phyloP scores from a whole-genome alignment of 2,329 filamentous ascomycete species.

The Diaporthe citriasiana region DNA sequence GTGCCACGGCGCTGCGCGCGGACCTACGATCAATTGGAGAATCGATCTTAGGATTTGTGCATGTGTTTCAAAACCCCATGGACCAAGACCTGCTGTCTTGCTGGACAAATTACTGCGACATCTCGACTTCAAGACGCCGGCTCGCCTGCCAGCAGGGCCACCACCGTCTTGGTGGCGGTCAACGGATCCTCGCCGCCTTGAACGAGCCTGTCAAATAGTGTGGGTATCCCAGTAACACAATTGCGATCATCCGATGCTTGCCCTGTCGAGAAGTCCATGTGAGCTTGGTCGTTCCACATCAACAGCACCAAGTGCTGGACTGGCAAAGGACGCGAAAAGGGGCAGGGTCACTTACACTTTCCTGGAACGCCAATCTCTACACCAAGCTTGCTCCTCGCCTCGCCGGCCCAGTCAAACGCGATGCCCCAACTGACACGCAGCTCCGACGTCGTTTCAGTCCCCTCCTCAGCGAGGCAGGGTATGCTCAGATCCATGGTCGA shows the following conservation, averaged over 20 bases:
- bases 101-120: not conserved
- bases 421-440: slow-evolving; percentile 74
- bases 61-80: not conserved
- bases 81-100: not conserved
- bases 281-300: not conserved
- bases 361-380: slow-evolving; percentile 70
- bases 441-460: slow-evolving; percentile 53
- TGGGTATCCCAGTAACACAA: slow-evolving; percentile 70
- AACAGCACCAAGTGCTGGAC: slow-evolving; percentile 22
- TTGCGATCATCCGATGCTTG: slow-evolving; percentile 69
- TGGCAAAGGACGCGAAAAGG: slow-evolving; percentile 17
- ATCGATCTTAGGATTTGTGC: not conserved
- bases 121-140: slow-evolving; percentile 9
- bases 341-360: slow-evolving; percentile 68
- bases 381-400: slow-evolving; percentile 71
- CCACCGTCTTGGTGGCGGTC: slow-evolving; percentile 70
- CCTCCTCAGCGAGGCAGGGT: slow-evolving; percentile 53
- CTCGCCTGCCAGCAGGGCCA: slow-evolving; percentile 70
- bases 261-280: slow-evolving; percentile 61
- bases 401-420: slow-evolving; percentile 80
- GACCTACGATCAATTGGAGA: not conserved
- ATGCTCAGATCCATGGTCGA: slow-evolving; percentile 66
- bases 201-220: slow-evolving; percentile 72
- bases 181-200: slow-evolving; percentile 67
- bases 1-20: not conserved